Evolutionary conservation across 352 stramenopile species (phyloP), one percentile per base, ranked within the genome.

Genomic region (Plasmopara viticola): DNA sequence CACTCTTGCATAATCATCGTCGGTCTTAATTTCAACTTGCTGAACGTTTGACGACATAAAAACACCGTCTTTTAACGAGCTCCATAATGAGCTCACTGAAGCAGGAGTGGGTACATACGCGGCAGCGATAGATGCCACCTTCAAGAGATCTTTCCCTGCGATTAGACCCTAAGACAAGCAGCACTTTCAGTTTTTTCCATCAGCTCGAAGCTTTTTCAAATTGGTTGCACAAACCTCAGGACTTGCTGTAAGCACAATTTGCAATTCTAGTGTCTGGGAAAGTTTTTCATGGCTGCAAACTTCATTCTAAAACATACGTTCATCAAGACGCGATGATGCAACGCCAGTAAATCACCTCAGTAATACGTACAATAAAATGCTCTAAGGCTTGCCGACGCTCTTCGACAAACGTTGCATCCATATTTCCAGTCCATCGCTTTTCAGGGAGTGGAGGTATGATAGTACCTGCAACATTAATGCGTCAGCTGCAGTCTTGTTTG

Each of bases 351-450:
- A n/a, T 5, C n/a, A 41, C n/a, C 28, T 18, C 3, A 6, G 14
- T 29, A 2, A 53, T 5, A 59, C 56, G 33, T 66, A 94, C 82
- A 52, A 95, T 90, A 46, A 93, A 95, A 51, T 94, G 79, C 41
- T 95, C 84, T 9, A 95, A 64, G 0, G 80, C 84, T 70, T 93
- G 82, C 14, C 83, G 78, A 38, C 86, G 73, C 54, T 94, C 84
- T 72, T 95, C 82, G 28, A 96, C 80, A 59, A 96, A 96, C 4
- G 81, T 91, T 12, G 81, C 81, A 53, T 94, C 82, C 80, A 95
- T 87, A 53, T 94, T 95, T 20, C 85, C 85, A 29, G 80, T 88
- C 83, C 83, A 93, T 44, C 82, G 72, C 48, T 95, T 96, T 41
- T 91, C 83, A 10, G 86, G 87, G 3, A 96, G 70, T 13, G 86